Conservation (phyloP, 106 monocot species). For the Cymbidium sinense region DNA sequence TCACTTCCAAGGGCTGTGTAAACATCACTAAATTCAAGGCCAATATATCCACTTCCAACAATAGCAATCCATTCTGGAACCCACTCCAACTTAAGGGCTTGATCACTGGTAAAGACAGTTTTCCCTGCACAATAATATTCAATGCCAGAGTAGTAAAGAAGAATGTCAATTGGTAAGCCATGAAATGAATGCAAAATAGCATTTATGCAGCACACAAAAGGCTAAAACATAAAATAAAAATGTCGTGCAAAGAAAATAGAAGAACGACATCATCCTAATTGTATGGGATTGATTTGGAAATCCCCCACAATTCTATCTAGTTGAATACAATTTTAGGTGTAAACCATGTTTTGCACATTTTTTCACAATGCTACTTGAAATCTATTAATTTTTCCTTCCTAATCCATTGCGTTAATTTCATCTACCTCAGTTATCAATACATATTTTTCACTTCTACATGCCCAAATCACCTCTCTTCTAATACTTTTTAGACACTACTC, state of each 20-base stretch:
- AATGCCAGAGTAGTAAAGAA: not conserved
- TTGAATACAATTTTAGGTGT: not conserved
- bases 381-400: not conserved
- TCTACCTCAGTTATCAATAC: not conserved
- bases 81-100: slow-evolving; percentile 97
- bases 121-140: slow-evolving; percentile 51
- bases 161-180: not conserved
- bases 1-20: slow-evolving; percentile 98
- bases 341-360: not conserved
- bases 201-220: not conserved
- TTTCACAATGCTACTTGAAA: not conserved
- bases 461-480: not conserved
- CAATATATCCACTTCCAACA: slow-evolving; percentile 98
- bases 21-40: slow-evolving; percentile 99
- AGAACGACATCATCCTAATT: not conserved
- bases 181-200: not conserved
- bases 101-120: slow-evolving; percentile 98
- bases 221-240: not conserved
- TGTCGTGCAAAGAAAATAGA: not conserved
- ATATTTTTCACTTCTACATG: not conserved
- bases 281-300: not conserved
- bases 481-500: not conserved
- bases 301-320: not conserved
- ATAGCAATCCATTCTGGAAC: slow-evolving; percentile 98
- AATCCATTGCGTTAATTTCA: not conserved